Evolutionary conservation across 2,329 filamentous ascomycete species (phyloP).

Genomic region (Apiospora koreana): DNA sequence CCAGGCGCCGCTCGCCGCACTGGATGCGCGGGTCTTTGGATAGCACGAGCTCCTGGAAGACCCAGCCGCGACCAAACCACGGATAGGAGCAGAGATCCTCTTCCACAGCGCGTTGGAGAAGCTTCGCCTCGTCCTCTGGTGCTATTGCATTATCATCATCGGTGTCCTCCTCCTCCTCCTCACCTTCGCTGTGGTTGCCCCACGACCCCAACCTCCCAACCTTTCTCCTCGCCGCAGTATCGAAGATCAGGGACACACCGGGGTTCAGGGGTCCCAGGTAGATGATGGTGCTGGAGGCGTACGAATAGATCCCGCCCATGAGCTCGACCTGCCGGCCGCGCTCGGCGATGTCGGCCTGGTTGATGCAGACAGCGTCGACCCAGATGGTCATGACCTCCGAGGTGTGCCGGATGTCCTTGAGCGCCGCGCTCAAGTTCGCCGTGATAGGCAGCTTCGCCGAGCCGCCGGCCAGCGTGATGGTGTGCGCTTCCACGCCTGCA

Average conservation of each 20-base stretch:
- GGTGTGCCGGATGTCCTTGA: background rate
- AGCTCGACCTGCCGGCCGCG: constrained; percentile 10
- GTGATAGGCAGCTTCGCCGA: background rate
- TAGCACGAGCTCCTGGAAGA: background rate
- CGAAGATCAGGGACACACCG: background rate
- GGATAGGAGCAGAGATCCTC: background rate
- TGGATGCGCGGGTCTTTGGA: constrained; percentile 5
- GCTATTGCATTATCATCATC: background rate
- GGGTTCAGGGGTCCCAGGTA: background rate
- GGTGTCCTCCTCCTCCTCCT: background rate
- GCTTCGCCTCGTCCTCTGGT: too few relatives aligned
- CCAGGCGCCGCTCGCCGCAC: background rate
- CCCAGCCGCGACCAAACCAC: background rate
- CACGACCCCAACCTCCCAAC: background rate
- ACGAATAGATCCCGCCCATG: constrained; percentile 16
- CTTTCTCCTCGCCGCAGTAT: background rate
- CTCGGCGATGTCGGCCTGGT: constrained; percentile 15
- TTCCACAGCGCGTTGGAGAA: background rate
- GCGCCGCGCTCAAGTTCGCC: background rate
- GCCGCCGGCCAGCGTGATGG: background rate
- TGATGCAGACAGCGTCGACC: constrained; percentile 20
- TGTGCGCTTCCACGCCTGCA: background rate
- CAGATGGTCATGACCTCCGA: constrained; percentile 9
- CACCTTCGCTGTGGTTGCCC: background rate
- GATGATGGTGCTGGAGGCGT: constrained; percentile 3